A percentile compares a stretch with the other conserved stretches of the same genome.
phyloP scores from a whole-genome alignment of 2,329 filamentous ascomycete genomes.

The Dothidotthia symphoricarpi region DNA sequence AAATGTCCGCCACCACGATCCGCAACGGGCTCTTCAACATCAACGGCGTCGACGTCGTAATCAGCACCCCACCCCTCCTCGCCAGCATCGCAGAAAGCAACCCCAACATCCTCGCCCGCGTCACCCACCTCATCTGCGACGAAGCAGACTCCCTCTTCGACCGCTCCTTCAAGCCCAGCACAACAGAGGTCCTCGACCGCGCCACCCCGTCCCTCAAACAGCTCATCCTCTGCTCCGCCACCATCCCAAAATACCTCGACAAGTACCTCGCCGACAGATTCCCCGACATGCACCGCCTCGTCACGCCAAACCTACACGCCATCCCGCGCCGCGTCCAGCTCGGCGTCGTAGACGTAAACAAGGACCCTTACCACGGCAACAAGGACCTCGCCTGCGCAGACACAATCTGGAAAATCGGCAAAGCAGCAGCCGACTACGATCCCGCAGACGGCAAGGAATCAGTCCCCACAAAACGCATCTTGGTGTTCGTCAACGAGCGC shows the following conservation, averaged over 20 bases:
- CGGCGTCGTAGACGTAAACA: slow-evolving; percentile 86
- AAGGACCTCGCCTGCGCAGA: slow-evolving; percentile 92
- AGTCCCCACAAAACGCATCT: slow-evolving; percentile 74
- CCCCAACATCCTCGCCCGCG: slow-evolving; percentile 88
- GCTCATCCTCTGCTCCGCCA: slow-evolving; percentile 90
- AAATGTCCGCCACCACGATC: slow-evolving; percentile 73
- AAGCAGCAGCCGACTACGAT: slow-evolving; percentile 56
- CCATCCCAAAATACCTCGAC: slow-evolving; percentile 88
- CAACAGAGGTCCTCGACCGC: slow-evolving; percentile 77
- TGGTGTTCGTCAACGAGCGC: slow-evolving; percentile 96
- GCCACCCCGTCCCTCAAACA: slow-evolving; percentile 78
- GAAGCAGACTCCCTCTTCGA: slow-evolving; percentile 96
- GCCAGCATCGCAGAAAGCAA: slow-evolving; percentile 84
- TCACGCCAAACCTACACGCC: slow-evolving; percentile 92
- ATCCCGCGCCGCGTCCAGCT: slow-evolving; percentile 94
- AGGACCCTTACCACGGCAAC: slow-evolving; percentile 91
- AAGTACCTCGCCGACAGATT: slow-evolving; percentile 77
- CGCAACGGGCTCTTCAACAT: slow-evolving; percentile 79
- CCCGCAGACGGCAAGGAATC: slow-evolving; percentile 49
- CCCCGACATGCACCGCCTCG: slow-evolving; percentile 79
- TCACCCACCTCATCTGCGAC: slow-evolving; percentile 84
- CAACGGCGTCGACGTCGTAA: slow-evolving; percentile 77
- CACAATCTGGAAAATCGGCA: slow-evolving; percentile 89
- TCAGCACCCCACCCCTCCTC: slow-evolving; percentile 86
- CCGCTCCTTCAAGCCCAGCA: slow-evolving; percentile 83